Evolutionary conservation across 2,329 filamentous ascomycete genomes (phyloP).

Genomic region (Cryoendolithus antarcticus): DNA sequence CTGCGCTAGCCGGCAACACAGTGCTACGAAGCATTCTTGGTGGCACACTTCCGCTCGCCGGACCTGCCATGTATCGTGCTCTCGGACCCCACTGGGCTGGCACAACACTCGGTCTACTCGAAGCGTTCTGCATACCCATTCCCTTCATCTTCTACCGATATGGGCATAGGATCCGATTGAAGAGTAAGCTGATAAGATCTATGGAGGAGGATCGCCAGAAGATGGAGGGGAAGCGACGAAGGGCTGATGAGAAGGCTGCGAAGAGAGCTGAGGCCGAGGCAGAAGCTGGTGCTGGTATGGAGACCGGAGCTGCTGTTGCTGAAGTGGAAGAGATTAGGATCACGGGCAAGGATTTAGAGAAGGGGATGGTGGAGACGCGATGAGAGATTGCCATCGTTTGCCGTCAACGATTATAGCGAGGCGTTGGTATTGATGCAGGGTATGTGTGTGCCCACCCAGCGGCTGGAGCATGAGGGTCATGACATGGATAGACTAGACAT

Average conservation of each 20-base stretch:
- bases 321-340: conserved; percentile 14
- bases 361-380: conserved; percentile 3
- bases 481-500: too few relatives aligned
- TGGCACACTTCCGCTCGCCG: conserved; percentile 66
- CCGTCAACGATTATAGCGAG: too few relatives aligned
- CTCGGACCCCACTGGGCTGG: conserved; percentile 69
- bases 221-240: conserved; percentile 30
- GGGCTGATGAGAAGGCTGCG: conserved; percentile 18
- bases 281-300: conserved; percentile 27
- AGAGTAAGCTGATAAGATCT: conserved; percentile 40
- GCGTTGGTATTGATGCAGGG: too few relatives aligned
- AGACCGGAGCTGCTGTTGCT: conserved; percentile 26
- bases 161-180: conserved; percentile 43
- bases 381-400: not conserved
- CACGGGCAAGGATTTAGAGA: conserved; percentile 12
- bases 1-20: conserved; percentile 66
- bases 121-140: conserved; percentile 64
- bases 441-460: too few relatives aligned
- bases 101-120: conserved; percentile 60
- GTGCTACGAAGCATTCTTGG: conserved; percentile 62
- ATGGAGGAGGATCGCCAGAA: conserved; percentile 37
- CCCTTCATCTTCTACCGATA: conserved; percentile 61
- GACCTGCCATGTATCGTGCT: conserved; percentile 55
- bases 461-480: too few relatives aligned
- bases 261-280: conserved; percentile 17